Evolutionary conservation across 331 rosid species (phyloP).

Genomic region (Ulmus americana): DNA sequence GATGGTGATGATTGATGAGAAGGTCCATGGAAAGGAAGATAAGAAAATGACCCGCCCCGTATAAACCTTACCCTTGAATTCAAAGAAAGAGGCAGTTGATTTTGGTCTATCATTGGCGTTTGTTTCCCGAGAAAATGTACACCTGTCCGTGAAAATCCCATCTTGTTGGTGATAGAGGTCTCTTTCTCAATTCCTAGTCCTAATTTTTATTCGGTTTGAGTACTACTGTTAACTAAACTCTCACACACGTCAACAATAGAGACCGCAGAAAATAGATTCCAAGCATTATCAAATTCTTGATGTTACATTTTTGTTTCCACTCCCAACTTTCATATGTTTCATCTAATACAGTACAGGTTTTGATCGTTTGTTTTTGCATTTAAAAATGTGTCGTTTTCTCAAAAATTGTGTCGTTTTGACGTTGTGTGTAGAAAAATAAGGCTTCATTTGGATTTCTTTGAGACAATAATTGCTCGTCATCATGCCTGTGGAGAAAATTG

Average conservation of each 20-base stretch:
- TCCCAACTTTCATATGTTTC: no score
- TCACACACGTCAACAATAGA: constrained; percentile 30
- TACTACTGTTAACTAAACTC: constrained; percentile 27
- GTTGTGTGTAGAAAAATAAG: no score
- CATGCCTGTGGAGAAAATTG: no score
- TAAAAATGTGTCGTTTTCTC: no score
- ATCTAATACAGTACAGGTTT: no score
- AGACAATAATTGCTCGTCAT: no score
- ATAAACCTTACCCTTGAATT: constrained; percentile 18
- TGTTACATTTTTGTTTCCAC: background rate
- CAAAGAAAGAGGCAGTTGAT: constrained; percentile 19
- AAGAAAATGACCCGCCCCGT: background rate
- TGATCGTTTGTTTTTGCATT: no score
- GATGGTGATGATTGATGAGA: no score
- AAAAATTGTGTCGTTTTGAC: no score
- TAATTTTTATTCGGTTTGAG: constrained; percentile 15
- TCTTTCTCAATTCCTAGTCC: constrained; percentile 8
- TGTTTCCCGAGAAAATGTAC: constrained; percentile 31
- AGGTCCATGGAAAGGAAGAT: no score
- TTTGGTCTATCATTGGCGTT: constrained; percentile 28
- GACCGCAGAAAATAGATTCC: constrained; percentile 4
- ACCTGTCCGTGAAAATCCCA: constrained; percentile 22
- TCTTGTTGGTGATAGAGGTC: constrained; percentile 6
- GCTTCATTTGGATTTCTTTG: no score
- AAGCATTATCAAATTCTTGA: background rate